These are phyloP conservation scores for Chytriomyces sp. DNA, from an alignment of 192 early-diverging fungal genomes.

Conservation along the genomic window DNA sequence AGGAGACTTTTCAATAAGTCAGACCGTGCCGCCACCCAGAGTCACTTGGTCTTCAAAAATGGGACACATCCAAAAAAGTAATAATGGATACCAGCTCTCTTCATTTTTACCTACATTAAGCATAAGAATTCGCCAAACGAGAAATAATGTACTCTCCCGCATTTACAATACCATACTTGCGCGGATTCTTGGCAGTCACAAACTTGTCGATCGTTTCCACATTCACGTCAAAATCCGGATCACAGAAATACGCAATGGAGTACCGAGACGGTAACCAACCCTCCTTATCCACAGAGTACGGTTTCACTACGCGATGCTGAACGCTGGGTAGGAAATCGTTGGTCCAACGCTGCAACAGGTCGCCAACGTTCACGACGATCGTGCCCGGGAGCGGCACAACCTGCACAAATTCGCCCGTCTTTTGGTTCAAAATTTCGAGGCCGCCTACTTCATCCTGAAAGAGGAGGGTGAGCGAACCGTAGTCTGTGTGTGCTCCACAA, in stretches of 20 bases:
- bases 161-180: conserved; percentile 11
- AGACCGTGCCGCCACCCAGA: no score
- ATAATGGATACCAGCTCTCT: no score
- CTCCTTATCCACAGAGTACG: not conserved
- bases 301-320: conserved; percentile 53
- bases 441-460: conserved; percentile 52
- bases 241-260: conserved; percentile 25
- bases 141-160: conserved; percentile 14
- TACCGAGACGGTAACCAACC: conserved; percentile 10
- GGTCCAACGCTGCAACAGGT: conserved; percentile 59
- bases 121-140: conserved; percentile 16
- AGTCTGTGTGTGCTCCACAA: conserved; percentile 60
- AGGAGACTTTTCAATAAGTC: no score
- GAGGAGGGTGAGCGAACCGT: conserved; percentile 51
- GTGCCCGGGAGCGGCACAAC: conserved; percentile 51
- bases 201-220: conserved; percentile 11
- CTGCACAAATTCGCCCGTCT: conserved; percentile 44
- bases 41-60: no score
- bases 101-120: no score
- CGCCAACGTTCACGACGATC: conserved; percentile 61
- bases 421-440: conserved; percentile 41
- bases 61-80: no score
- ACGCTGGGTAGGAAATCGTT: conserved; percentile 52
- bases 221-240: conserved; percentile 15
- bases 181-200: not conserved